Base-by-base conservation (phyloP, 306 rosid species). In the Urtica urens region DNA sequence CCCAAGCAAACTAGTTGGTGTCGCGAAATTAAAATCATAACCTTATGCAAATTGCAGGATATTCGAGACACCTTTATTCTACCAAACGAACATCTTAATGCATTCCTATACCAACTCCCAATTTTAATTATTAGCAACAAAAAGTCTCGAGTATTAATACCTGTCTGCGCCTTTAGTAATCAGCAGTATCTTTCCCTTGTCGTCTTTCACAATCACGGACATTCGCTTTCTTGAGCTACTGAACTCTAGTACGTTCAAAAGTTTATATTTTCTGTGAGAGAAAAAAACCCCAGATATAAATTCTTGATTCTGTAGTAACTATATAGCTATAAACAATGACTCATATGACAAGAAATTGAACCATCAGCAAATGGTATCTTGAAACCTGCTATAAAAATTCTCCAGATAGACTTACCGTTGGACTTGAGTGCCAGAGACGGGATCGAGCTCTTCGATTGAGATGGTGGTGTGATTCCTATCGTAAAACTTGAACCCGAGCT, bases 151-250 rank as follows among this genome's bases (percentile, higher is more conserved):
- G 26, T 24, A 38, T 52, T 44, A 25, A 71, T 60, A 88, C 97
- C 95, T 90, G 81, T 92, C 99, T 16, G 99, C 99, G 6, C 99
- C 99, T 75, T 92, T 92, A 77, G 80, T 62, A 19, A 85, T 79
- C 30, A 92, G 67, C 14, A 82, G 65, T 37, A 92, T 68, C 69
- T 72, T 76, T 58, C 94, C 99, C 21, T 71, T 75, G 23, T 65
- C 57, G 16, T 74, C 73, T 75, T 83, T 75, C 56, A 85, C 66
- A 42, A 92, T 79, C 30, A 79, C 99, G 3, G 99, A 85, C 99
- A 92, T 92, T 29, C 99, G 51, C 76, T 92, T 92, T 61, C 99
- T 80, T 33, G 96, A 77, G 74, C 99, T 92, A 18, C 72, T 92
- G 59, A 92, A 92, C 72, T 92, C 99, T 68, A 92, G 43, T 51